Base-by-base conservation (phyloP, 306 rosid genomes). In the Prunus campanulata region DNA sequence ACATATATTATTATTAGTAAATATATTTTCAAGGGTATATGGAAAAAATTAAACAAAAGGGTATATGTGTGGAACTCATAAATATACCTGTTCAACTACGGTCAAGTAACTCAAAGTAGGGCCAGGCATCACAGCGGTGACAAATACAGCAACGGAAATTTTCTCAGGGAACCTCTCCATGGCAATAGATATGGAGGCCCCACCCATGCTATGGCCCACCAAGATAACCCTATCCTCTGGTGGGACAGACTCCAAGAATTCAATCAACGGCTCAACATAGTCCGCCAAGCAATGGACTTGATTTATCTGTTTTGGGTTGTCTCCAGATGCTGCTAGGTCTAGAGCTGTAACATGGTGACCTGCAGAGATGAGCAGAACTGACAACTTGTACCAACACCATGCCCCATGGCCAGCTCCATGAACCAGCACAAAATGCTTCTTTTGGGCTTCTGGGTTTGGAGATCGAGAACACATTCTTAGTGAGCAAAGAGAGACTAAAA, bases 351-450 rank as follows among this genome's bases (percentile, higher is more conserved):
- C 86, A n/a, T 54, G 2, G 69, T 81, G 88, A 22, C 88, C 91
- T 6, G 2, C 27, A 0, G 86, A 79, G 71, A 68, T 66, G 16
- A 88, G 20, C 29, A 80, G 35, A 54, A 78, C 27, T 15, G 67
- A 10, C 0, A 83, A 25, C 71, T 87, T 85, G 11, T 81, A 85
- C 89, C 93, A 89, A 49, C 87, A 83, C 90, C 91, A 87, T 0
- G 79, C 88, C 3, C 91, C 91, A 70, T 72, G 84, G n/a, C 87
- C 27, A 0, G 85, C 81, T 25, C 88, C 89, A 18, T 89, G 90
- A 67, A 83, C 79, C 60, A 85, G 48, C 76, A 89, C 86, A 14
- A 83, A 81, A 11, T 80, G 87, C 16, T 46, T 74, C 62, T 68
- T 72, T 78, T 15, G 25, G 22, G 4, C 2, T 9, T 22, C 19